Base-by-base conservation (phyloP, 2,329 filamentous ascomycete genomes). In the Keithomyces neogunnii region DNA sequence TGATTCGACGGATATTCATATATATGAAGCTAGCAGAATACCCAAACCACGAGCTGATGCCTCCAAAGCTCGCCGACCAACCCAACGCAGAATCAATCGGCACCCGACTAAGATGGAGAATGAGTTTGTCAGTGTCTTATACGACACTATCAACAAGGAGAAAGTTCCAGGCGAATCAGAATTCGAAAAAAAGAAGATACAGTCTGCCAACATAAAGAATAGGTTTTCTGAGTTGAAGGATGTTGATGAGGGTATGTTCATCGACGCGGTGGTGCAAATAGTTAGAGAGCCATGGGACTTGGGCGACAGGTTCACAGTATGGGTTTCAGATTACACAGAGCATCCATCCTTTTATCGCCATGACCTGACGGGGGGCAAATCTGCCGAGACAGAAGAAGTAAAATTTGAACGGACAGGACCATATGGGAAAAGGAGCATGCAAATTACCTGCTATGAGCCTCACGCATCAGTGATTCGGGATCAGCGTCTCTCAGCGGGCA, bases 251-350 rank as follows among this genome's bases (percentile, higher is more conserved):
- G 65, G 66, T 11, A 71, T 60, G 0, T 95, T 85, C 61, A 81
- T 77, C 59, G 82, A 96, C 62, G 63, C 95, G 1, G 71, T 88
- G 19, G 89, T 80, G 2, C 78, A 91, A 61, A 80, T 95, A 2
- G 77, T 90, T 45, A 73, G 66, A 45, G 67, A 72, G 2, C 76
- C 77, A 0, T 73, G 65, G 43, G 68, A 73, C 32, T 26, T 59
- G 5, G 62, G 63, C 28, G 73, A 77, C 30, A 77, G 68, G 51
- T 67, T 79, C 10, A 80, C 81, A 4, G 56, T 96, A 0, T 90
- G 90, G 72, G 71, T 95, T 19, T 86, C 88, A 0, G 91, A 96
- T 66, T 96, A 91, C 65, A 95, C 89, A 0, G 70, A 80, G 48
- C 89, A 96, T 60, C 61, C 73, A 0, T 53, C 61, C 1, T 82